Evolutionary conservation across 306 rosid genomes (phyloP).

Genomic region (Cicer judaicum): DNA sequence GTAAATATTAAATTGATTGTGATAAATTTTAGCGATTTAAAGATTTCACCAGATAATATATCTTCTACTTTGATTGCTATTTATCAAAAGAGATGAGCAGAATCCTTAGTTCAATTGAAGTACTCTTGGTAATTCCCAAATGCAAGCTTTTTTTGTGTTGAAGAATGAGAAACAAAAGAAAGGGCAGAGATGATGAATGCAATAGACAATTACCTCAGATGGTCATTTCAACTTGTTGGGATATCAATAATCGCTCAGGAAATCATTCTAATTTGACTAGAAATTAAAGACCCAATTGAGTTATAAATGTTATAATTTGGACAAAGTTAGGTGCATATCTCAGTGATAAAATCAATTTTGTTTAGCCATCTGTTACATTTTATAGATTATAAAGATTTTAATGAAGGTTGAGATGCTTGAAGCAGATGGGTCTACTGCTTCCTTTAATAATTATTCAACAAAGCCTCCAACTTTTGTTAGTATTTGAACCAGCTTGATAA

Average conservation of each 20-base stretch:
- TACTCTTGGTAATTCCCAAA: not conserved
- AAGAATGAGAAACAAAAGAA: not conserved
- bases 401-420: conserved; percentile 1
- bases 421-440: conserved; percentile 23
- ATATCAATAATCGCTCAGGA: not conserved
- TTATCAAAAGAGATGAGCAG: too few species aligned
- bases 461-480: conserved; percentile 9
- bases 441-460: conserved; percentile 9
- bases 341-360: conserved; percentile 16
- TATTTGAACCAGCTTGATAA: conserved; percentile 26
- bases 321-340: not conserved
- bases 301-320: not conserved
- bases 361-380: conserved; percentile 16
- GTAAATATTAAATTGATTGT: conserved; percentile 15
- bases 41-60: not conserved
- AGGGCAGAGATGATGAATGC: conserved; percentile 3
- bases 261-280: conserved; percentile 14
- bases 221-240: not conserved
- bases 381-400: conserved; percentile 19
- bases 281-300: conserved; percentile 7
- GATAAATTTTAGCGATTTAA: not conserved
- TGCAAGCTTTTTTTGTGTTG: not conserved
- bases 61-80: not conserved
- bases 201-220: not conserved
- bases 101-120: too few species aligned